Percentiles rank a stretch among this genome's conserved stretches.
Evolutionary conservation across 2,329 filamentous ascomycete genomes (phyloP).

Genomic region (Nannizziopsis arthrosporioides): DNA sequence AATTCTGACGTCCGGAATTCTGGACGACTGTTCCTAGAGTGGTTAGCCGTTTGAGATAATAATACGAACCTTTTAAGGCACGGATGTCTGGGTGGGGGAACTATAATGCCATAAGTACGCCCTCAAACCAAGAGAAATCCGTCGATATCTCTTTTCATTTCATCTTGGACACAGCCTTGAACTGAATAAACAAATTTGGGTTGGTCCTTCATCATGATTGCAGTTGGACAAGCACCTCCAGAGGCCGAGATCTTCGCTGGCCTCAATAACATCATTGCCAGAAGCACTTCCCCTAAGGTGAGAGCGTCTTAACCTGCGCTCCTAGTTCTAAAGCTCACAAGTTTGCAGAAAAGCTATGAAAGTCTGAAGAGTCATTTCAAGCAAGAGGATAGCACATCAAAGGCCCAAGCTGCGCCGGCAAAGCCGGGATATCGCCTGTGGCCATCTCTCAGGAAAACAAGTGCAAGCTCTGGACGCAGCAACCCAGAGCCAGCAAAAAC

Average conservation of each 20-base stretch:
- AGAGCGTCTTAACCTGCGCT: not conserved
- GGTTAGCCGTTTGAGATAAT: slow-evolving; percentile 9
- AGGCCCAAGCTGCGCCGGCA: slow-evolving; percentile 13
- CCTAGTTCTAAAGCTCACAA: not conserved
- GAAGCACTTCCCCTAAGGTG: slow-evolving; percentile 18
- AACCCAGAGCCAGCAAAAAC: slow-evolving; percentile 13
- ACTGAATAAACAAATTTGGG: not conserved
- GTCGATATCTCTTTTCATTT: slow-evolving; percentile 5
- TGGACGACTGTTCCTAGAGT: slow-evolving; percentile 5
- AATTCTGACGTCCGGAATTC: slow-evolving; percentile 7
- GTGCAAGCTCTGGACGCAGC: slow-evolving; percentile 10
- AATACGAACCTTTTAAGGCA: slow-evolving; percentile 9
- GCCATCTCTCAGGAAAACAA: slow-evolving; percentile 17
- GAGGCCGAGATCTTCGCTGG: slow-evolving; percentile 16
- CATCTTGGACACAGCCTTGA: not conserved
- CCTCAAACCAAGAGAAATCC: slow-evolving; percentile 1
- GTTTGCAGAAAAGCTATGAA: slow-evolving; percentile 6
- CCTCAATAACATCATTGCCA: slow-evolving; percentile 20
- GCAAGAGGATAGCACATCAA: slow-evolving; percentile 1
- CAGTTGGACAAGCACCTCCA: slow-evolving; percentile 4
- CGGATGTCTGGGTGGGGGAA: slow-evolving; percentile 4
- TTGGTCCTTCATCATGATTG: slow-evolving; percentile 3
- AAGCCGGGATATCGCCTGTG: slow-evolving; percentile 19
- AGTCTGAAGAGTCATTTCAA: slow-evolving; percentile 2
- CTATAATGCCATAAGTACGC: slow-evolving; percentile 10